Base-by-base conservation (phyloP, 169 alveolate species). In the Eimeria maxima region DNA sequence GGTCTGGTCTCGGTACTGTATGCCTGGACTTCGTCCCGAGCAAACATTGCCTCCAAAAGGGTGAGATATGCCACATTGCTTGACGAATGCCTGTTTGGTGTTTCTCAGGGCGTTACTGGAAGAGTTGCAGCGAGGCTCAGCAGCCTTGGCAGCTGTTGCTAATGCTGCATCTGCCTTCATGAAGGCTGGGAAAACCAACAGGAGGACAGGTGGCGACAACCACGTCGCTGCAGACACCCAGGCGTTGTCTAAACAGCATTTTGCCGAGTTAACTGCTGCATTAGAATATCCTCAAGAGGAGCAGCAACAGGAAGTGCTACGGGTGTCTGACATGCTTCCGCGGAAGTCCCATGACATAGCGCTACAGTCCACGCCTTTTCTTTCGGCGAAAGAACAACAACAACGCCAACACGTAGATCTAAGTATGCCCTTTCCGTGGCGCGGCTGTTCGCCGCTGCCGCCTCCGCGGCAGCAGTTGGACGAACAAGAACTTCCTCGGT, bases 101-200 rank as follows among this genome's bases (percentile, higher is more conserved):
- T 22, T 81, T 24, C 50, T 10, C 90, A 81, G 90, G 90, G 55
- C 50, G 14, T 24, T 44, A 6, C 71, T 81, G 90, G 90, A 13
- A 22, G 90, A 81, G 8, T 33, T 81, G 44, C 90, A 53, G 90
- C 29, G 90, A 50, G 90, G n/a, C 50, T 60, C 65, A 7, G 60
- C 87, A 76, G 87, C 87, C 14, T 63, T 76, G 33, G 55, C 60
- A 1, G 87, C 87, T 44, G 63, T 76, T 27, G 20, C 63, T 18
- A 47, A 20, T 45, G 87, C 87, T 76, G 87, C 87, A 45, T 45
- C 50, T 38, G 87, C 13, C 47, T 38, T 22, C 50, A 76, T 76
- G 65, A 63, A 42, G 55, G 63, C 44, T 10, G 14, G n/a, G n/a
- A 18, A 14, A 33, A 76, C 42, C 11, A 76, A 33, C 87, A 24